Evolutionary conservation across 2,329 filamentous ascomycete genomes (phyloP).

Genomic region (Falciphora oryzae): DNA sequence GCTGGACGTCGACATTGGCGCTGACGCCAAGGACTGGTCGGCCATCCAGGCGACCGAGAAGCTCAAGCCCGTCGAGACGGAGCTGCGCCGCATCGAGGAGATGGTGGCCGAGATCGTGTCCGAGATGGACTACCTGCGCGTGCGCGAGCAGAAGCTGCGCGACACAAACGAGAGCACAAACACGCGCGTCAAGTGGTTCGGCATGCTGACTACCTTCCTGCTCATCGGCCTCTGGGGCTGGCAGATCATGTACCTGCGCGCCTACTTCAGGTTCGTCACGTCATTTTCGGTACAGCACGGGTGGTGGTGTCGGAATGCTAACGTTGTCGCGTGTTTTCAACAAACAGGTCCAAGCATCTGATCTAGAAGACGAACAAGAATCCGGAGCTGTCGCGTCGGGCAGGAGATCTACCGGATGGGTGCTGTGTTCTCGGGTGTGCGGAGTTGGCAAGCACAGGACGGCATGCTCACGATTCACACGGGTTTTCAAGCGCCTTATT

Average conservation of each 20-base stretch:
- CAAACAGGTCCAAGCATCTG: conserved; percentile 60
- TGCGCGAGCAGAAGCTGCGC: conserved; percentile 86
- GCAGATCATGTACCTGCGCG: conserved; percentile 96
- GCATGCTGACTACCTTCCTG: conserved; percentile 86
- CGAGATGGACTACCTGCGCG: conserved; percentile 94
- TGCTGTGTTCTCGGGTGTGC: neutral
- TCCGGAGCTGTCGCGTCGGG: conserved; percentile 10
- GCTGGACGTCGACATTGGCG: conserved; percentile 92
- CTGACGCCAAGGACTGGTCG: conserved; percentile 97
- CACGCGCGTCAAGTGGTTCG: conserved; percentile 98
- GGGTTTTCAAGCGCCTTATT: too few species aligned
- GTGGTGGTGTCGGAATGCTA: conserved; percentile 9
- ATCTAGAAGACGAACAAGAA: conserved; percentile 38
- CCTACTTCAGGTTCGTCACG: conserved; percentile 73
- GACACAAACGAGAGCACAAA: conserved; percentile 99
- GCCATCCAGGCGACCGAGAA: conserved; percentile 95
- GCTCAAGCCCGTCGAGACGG: conserved; percentile 93
- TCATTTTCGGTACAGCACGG: neutral
- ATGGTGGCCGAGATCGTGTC: conserved; percentile 79
- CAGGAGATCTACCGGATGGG: conserved; percentile 6
- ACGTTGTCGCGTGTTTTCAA: conserved; percentile 2
- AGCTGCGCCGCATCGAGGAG: conserved; percentile 89
- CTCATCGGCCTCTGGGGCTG: conserved; percentile 83
- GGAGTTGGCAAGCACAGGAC: neutral
- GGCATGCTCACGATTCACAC: too few species aligned